Percentiles rank a stretch among this genome's conserved stretches.
These are phyloP conservation scores for Phoma herbarum DNA, from an alignment of 2,329 filamentous ascomycete genomes.

Conservation along the genomic window DNA sequence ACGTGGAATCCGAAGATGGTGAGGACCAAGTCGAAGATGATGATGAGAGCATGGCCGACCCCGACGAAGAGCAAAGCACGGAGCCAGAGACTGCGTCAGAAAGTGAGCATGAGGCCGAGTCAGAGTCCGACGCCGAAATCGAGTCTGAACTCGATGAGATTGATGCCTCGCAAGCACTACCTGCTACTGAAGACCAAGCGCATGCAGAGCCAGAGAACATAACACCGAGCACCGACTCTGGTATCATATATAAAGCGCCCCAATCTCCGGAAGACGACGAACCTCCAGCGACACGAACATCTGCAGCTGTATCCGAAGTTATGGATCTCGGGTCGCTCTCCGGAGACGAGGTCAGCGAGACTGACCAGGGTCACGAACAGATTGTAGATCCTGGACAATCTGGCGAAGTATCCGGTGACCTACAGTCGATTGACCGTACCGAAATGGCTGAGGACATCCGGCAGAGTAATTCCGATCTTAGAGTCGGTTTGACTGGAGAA, in stretches of 20 bases:
- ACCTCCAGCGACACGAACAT: slow-evolving; percentile 10
- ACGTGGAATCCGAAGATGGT: slow-evolving; percentile 2
- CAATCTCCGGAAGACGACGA: not conserved
- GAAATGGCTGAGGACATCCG: not conserved
- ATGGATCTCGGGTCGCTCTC: slow-evolving; percentile 38
- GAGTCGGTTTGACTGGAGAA: not conserved
- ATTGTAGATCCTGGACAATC: not conserved
- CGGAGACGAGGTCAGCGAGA: slow-evolving; percentile 9
- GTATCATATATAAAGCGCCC: not conserved
- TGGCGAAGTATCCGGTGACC: not conserved
- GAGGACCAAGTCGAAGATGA: not conserved
- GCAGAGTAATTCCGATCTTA: not conserved
- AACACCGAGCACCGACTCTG: not conserved
- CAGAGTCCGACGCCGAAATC: not conserved
- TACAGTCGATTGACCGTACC: not conserved
- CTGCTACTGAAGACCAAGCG: not conserved
- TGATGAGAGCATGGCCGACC: not conserved
- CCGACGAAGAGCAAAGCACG: not conserved
- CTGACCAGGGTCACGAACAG: not conserved
- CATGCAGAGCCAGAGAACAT: not conserved
- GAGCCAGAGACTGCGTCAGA: not conserved
- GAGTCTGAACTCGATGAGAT: not conserved
- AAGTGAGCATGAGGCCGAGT: not conserved
- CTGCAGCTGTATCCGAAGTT: slow-evolving; percentile 24
- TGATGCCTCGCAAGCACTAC: not conserved